Evolutionary conservation across 2,329 filamentous ascomycete genomes (phyloP).

Genomic region (Aspergillus flavus): DNA sequence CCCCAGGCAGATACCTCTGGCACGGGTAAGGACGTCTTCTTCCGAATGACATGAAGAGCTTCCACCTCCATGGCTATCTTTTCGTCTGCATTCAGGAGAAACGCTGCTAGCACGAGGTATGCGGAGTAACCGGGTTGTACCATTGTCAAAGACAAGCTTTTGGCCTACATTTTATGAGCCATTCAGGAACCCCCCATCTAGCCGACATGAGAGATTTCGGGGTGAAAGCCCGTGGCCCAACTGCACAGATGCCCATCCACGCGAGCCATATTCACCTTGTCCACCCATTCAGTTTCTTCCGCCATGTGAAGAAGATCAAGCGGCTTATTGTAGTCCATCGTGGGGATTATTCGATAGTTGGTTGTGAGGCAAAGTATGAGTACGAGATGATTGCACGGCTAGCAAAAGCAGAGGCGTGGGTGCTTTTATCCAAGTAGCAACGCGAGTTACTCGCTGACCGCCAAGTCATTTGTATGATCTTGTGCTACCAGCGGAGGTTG

Average conservation of each 20-base stretch:
- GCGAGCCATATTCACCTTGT: constrained; percentile 3
- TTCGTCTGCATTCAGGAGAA: constrained; percentile 5
- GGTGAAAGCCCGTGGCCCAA: background rate
- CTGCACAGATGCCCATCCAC: background rate
- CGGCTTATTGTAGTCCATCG: background rate
- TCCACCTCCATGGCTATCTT: background rate
- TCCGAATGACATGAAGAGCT: background rate
- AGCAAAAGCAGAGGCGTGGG: background rate
- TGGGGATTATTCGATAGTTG: background rate
- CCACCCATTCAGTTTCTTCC: background rate
- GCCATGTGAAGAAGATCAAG: constrained; percentile 2
- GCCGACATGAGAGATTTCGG: background rate
- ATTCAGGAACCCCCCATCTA: background rate
- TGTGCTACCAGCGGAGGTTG: too few species aligned
- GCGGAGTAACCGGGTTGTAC: background rate
- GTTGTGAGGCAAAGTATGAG: background rate
- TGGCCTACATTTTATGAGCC: constrained; percentile 1
- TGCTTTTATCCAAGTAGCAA: background rate
- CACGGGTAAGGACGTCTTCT: background rate
- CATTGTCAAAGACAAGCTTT: background rate
- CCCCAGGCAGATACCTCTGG: background rate
- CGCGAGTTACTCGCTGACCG: background rate
- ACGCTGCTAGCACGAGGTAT: background rate
- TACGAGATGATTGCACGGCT: background rate
- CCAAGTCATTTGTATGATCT: background rate